A percentile compares a stretch with the other conserved stretches of the same genome.
These are phyloP conservation scores for Tulasnella sp. DNA, from an alignment of 768 basidiomycete species.

Conservation along the genomic window DNA sequence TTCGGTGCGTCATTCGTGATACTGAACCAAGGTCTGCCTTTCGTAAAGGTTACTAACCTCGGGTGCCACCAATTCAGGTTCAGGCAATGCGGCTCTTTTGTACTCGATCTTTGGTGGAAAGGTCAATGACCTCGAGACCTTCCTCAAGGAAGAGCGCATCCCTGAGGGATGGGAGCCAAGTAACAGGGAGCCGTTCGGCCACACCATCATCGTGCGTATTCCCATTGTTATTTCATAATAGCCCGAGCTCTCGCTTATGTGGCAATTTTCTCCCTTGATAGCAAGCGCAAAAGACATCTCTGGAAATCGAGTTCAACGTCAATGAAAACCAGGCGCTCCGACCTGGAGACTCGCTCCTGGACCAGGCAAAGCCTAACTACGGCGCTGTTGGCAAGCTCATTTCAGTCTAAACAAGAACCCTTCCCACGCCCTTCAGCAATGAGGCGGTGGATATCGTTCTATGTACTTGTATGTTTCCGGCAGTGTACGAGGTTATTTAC, in stretches of 20 bases:
- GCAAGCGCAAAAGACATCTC: conserved; percentile 12
- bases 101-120: conserved; percentile 65
- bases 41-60: conserved; percentile 42
- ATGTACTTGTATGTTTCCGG: not conserved
- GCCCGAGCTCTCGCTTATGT: too few species aligned
- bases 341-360: conserved; percentile 8
- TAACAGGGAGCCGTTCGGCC: conserved; percentile 51
- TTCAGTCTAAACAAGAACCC: not conserved
- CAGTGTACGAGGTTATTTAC: too few species aligned
- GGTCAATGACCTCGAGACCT: conserved; percentile 50
- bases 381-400: not conserved
- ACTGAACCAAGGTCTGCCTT: conserved; percentile 33
- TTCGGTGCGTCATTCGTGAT: conserved; percentile 48
- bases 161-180: conserved; percentile 69
- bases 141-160: conserved; percentile 65
- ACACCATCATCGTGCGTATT: conserved; percentile 47
- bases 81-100: conserved; percentile 57
- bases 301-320: conserved; percentile 27
- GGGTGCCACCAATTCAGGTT: not conserved
- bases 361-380: not conserved
- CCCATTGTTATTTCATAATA: not conserved
- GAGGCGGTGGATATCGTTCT: not conserved
- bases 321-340: conserved; percentile 23
- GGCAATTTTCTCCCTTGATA: not conserved
- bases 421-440: not conserved